phyloP scores from a whole-genome alignment of 257 asterid genomes.

The Solanum etuberosum region DNA sequence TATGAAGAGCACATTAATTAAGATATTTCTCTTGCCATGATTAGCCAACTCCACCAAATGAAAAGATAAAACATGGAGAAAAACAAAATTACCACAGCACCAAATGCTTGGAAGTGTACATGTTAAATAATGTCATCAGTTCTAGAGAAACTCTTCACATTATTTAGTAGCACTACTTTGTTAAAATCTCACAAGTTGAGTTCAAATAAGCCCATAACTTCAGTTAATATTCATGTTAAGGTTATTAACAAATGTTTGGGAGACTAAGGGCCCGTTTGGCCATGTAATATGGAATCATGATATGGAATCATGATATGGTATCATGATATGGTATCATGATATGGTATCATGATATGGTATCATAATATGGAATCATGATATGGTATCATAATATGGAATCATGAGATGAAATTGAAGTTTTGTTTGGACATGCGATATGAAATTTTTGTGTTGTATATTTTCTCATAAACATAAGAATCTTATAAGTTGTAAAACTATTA shows the following conservation, averaged over 20 bases:
- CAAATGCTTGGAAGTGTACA: background rate
- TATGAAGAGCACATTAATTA: background rate
- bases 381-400: too few relatives aligned
- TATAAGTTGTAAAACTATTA: too few relatives aligned
- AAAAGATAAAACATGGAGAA: background rate
- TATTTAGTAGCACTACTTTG: background rate
- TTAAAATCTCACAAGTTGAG: background rate
- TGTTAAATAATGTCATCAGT: background rate
- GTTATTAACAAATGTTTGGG: background rate
- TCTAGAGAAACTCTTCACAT: background rate
- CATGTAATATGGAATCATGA: too few relatives aligned
- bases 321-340: too few relatives aligned
- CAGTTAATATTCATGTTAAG: background rate
- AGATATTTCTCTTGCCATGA: background rate
- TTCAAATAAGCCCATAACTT: background rate
- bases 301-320: too few relatives aligned
- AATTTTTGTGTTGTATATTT: too few relatives aligned
- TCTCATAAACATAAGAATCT: too few relatives aligned
- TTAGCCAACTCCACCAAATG: background rate
- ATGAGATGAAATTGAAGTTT: too few relatives aligned
- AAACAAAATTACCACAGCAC: background rate
- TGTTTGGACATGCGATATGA: too few relatives aligned
- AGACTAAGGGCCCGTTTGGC: too few relatives aligned
- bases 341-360: too few relatives aligned
- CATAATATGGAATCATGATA: too few relatives aligned